Conservation (phyloP, 2,329 filamentous ascomycete species). For the Aspergillus puulaauensis region DNA sequence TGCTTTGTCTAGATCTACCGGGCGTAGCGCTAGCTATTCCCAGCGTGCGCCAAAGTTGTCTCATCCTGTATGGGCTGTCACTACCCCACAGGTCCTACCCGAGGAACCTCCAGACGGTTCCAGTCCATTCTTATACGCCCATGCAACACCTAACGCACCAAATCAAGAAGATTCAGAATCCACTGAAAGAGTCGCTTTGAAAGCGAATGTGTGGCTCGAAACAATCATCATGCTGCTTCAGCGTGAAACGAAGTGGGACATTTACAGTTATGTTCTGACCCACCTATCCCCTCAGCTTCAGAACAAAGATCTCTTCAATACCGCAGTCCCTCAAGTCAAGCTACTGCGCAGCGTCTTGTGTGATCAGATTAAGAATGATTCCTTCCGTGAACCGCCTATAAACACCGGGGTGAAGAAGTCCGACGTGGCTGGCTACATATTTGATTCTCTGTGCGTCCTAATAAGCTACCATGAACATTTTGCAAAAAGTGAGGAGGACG, state of each 20-base stretch:
- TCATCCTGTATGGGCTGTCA: constrained; percentile 57
- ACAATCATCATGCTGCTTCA: constrained; percentile 71
- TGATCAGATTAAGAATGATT: constrained; percentile 75
- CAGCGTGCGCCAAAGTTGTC: constrained; percentile 37
- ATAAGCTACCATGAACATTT: constrained; percentile 88
- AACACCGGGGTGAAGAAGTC: constrained; percentile 79
- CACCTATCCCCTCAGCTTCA: constrained; percentile 84
- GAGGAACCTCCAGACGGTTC: constrained; percentile 51
- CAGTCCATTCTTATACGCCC: constrained; percentile 53
- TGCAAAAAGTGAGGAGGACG: constrained; percentile 80
- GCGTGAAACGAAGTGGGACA: constrained; percentile 79
- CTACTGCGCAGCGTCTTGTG: constrained; percentile 74
- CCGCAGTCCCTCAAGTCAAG: constrained; percentile 71
- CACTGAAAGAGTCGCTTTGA: constrained; percentile 50
- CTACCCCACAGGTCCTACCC: constrained; percentile 53
- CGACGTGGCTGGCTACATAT: constrained; percentile 85
- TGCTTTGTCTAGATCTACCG: constrained; percentile 30
- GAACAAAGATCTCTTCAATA: constrained; percentile 82
- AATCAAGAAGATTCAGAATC: constrained; percentile 24
- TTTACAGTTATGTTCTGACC: constrained; percentile 86
- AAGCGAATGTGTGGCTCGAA: constrained; percentile 72
- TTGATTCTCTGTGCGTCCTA: constrained; percentile 81
- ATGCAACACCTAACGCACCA: constrained; percentile 39
- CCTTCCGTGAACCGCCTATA: constrained; percentile 76
- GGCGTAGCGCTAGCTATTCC: constrained; percentile 33